A percentile compares a stretch with the other conserved stretches of the same genome.
These are phyloP conservation scores for Apiotrichum gracile DNA, from an alignment of 1,284 basidiomycete genomes.

Conservation along the genomic window DNA sequence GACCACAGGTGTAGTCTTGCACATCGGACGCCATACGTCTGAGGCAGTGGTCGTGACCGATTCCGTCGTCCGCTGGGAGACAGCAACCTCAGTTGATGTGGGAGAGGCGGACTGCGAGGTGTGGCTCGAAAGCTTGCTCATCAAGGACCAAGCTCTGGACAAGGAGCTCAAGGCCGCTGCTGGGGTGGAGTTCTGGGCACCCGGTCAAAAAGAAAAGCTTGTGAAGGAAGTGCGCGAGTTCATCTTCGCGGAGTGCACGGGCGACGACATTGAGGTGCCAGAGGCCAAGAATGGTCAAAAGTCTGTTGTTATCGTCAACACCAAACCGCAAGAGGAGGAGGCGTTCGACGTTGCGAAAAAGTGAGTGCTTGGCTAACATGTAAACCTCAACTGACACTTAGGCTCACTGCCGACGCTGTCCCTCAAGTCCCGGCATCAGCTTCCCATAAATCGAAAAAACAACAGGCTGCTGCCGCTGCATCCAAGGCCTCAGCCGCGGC, in stretches of 20 bases:
- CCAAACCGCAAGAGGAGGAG: slow-evolving; percentile 62
- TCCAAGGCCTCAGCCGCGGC: slow-evolving; percentile 58
- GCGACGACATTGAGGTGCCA: slow-evolving; percentile 41
- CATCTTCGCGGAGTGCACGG: slow-evolving; percentile 36
- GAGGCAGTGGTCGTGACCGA: slow-evolving; percentile 71
- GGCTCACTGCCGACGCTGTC: slow-evolving; percentile 32
- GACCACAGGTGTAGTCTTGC: slow-evolving; percentile 73
- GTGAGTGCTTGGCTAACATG: slow-evolving; percentile 32
- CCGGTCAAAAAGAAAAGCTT: slow-evolving; percentile 27
- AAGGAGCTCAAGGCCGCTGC: slow-evolving; percentile 53
- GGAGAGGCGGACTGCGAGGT: slow-evolving; percentile 69
- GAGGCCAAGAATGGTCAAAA: slow-evolving; percentile 14
- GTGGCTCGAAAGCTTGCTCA: slow-evolving; percentile 66
- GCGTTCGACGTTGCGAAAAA: slow-evolving; percentile 56
- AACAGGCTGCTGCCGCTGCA: slow-evolving; percentile 55
- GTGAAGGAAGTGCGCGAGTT: slow-evolving; percentile 33
- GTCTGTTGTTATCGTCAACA: slow-evolving; percentile 17
- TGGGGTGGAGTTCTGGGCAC: slow-evolving; percentile 46
- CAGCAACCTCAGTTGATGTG: slow-evolving; percentile 57
- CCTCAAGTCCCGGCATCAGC: slow-evolving; percentile 17
- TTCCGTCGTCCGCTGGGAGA: slow-evolving; percentile 60
- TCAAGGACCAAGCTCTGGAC: slow-evolving; percentile 58
- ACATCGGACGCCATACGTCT: slow-evolving; percentile 68
- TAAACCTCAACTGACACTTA: slow-evolving; percentile 12
- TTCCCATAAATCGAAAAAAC: slow-evolving; percentile 49